Evolutionary conservation across 805 yeast species (phyloP).

Genomic region (Metschnikowia gelsemii): DNA sequence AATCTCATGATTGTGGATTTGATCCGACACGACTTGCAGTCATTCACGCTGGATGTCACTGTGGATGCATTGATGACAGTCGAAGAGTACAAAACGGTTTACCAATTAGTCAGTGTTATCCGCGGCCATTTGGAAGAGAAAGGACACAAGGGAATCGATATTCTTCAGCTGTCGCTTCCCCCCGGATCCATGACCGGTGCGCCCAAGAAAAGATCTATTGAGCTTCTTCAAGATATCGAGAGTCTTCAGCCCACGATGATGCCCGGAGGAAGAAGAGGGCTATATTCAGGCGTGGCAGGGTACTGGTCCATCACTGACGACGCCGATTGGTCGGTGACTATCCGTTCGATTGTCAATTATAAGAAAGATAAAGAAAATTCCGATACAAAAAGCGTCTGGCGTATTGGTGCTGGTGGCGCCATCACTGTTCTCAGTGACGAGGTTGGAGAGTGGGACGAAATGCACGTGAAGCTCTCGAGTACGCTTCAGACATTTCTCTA

Average conservation of each 20-base stretch:
- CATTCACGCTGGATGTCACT: constrained; percentile 59
- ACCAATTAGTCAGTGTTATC: constrained; percentile 87
- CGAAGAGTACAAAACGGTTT: constrained; percentile 90
- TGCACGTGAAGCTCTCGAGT: constrained; percentile 75
- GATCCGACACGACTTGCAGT: constrained; percentile 85
- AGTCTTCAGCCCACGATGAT: constrained; percentile 32
- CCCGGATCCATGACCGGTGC: constrained; percentile 99
- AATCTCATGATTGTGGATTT: constrained; percentile 95
- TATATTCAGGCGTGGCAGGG: constrained; percentile 94
- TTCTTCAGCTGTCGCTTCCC: constrained; percentile 77
- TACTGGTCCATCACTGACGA: constrained; percentile 87
- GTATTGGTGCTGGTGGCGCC: constrained; percentile 98
- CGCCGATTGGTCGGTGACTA: constrained; percentile 95
- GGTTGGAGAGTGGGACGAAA: constrained; percentile 91
- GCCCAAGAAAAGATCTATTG: constrained; percentile 91
- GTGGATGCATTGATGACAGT: constrained; percentile 84
- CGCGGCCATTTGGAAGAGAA: constrained; percentile 51
- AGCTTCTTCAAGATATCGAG: constrained; percentile 66
- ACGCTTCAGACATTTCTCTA: constrained; percentile 68
- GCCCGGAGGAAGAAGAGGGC: constrained; percentile 60
- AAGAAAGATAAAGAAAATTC: constrained; percentile 42
- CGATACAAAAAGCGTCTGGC: constrained; percentile 49
- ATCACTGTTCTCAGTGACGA: constrained; percentile 81
- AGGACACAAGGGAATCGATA: constrained; percentile 68
- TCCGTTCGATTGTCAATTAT: constrained; percentile 77